Percentiles rank a stretch among this genome's conserved stretches.
These are phyloP conservation scores for Sanghuangporus sanghuang DNA, from an alignment of 1,284 basidiomycete genomes.

Conservation along the genomic window DNA sequence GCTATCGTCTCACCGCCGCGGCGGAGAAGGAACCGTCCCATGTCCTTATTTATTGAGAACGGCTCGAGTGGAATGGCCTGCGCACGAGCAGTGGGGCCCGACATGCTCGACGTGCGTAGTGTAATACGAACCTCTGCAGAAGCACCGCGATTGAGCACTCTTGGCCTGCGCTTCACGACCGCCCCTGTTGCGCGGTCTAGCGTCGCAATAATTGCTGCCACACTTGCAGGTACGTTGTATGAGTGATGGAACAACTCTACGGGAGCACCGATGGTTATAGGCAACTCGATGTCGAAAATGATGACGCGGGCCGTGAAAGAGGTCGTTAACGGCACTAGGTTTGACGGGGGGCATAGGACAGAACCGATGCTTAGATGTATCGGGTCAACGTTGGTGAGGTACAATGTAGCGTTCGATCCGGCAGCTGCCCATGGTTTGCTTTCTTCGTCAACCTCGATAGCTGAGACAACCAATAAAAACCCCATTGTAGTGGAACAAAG, in stretches of 20 bases:
- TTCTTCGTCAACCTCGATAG: slow-evolving; percentile 83
- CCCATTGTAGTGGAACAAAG: not conserved
- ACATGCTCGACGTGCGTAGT: slow-evolving; percentile 53
- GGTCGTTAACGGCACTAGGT: slow-evolving; percentile 70
- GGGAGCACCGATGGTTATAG: slow-evolving; percentile 84
- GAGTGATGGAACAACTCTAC: slow-evolving; percentile 96
- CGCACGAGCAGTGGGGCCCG: slow-evolving; percentile 39
- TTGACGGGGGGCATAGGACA: slow-evolving; percentile 76
- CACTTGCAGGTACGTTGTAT: slow-evolving; percentile 83
- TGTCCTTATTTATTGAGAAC: slow-evolving; percentile 90
- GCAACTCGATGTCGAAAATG: slow-evolving; percentile 88
- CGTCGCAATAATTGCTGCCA: slow-evolving; percentile 74
- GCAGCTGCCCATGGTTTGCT: slow-evolving; percentile 84
- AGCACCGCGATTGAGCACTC: slow-evolving; percentile 77
- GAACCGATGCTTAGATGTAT: slow-evolving; percentile 85
- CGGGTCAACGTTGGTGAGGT: slow-evolving; percentile 81
- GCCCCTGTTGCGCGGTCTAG: slow-evolving; percentile 77
- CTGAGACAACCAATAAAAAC: slow-evolving; percentile 36
- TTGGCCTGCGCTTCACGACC: slow-evolving; percentile 74
- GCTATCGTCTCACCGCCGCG: slow-evolving; percentile 92
- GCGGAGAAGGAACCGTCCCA: slow-evolving; percentile 88
- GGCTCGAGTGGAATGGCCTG: slow-evolving; percentile 81
- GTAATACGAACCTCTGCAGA: slow-evolving; percentile 87
- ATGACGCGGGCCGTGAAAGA: slow-evolving; percentile 86
- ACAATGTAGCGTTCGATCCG: slow-evolving; percentile 85